Conservation (phyloP, 805 yeast genomes). For the Ogataea corticis region DNA sequence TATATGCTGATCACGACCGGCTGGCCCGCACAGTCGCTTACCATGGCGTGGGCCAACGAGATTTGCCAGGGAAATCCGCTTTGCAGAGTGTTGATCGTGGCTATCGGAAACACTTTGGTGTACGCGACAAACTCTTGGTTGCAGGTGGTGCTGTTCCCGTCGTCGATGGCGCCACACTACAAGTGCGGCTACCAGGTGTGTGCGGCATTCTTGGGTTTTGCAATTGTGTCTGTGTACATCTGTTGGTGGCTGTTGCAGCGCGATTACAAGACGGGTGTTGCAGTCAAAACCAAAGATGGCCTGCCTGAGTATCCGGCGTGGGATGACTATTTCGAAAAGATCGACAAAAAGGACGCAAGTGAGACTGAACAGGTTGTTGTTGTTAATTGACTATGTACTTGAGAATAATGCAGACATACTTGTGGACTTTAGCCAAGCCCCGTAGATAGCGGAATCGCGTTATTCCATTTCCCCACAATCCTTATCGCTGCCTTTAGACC, state of each 20-base stretch:
- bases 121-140: slow-evolving; percentile 23
- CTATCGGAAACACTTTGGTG: slow-evolving; percentile 24
- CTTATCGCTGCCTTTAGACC: not conserved
- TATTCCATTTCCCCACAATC: not conserved
- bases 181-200: slow-evolving; percentile 12
- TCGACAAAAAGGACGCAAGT: not conserved
- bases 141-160: slow-evolving; percentile 33
- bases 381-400: no score
- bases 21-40: slow-evolving; percentile 46
- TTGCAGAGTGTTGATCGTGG: slow-evolving; percentile 27
- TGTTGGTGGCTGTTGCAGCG: slow-evolving; percentile 10
- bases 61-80: slow-evolving; percentile 39
- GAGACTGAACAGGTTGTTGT: no score
- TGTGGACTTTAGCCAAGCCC: no score
- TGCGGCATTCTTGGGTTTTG: slow-evolving; percentile 12
- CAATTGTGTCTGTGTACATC: slow-evolving; percentile 5
- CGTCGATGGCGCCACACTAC: slow-evolving; percentile 35
- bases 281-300: slow-evolving; percentile 5
- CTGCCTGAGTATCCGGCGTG: slow-evolving; percentile 12
- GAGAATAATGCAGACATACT: no score
- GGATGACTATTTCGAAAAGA: slow-evolving; percentile 6
- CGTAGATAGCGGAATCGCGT: no score
- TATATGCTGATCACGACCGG: slow-evolving; percentile 21
- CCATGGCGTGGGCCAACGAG: slow-evolving; percentile 57
- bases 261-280: slow-evolving; percentile 8